Evolutionary conservation across 2,329 filamentous ascomycete genomes (phyloP), one percentile per base, ranked within the genome.

Genomic region (Emergomyces orientalis): DNA sequence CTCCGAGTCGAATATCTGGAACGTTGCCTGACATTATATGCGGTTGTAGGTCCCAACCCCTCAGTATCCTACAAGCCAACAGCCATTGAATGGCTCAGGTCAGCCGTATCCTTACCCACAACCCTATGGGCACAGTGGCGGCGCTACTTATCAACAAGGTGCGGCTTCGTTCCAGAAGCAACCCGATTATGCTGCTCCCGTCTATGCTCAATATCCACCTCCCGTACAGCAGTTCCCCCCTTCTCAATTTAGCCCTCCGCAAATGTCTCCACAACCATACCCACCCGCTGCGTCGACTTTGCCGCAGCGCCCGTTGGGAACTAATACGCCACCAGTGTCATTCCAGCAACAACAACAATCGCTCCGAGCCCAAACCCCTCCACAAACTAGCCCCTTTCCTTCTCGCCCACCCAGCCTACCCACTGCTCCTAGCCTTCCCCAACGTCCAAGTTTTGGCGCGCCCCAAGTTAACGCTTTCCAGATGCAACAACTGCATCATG

Each of bases 401-500:
- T 78, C 80, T 17, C 77, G 77, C 57, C 77, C 82, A 66, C 80
- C 82, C 60, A 83, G 80, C 69, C 73, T 84, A 57, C 82, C 82
- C n/a, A 71, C 77, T 58, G 80, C 81, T 17, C 79, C 83, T 27
- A 82, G 84, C 62, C 78, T 88, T 52, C 85, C 85, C 3, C 83
- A 86, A 66, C 79, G 85, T 60, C 85, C 85, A 19, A 77, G 80
- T 13, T 84, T 86, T 69, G 80, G 78, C 64, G 80, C 81, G 19
- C 81, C 82, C 34, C 76, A 77, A 62, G 76, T 82, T 64, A 83
- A 81, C 68, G 76, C 79, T 52, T 80, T 79, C 63, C 79, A 82
- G 65, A 78, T 85, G 77, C 81, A 84, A 66, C 81, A 82, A 69
- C 77, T 85, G 75, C 83, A 85, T 70, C 76, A 81, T 76, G 81